Evolutionary conservation across 2,329 filamentous ascomycete species (phyloP).

Genomic region (Blastomyces gilchristii): DNA sequence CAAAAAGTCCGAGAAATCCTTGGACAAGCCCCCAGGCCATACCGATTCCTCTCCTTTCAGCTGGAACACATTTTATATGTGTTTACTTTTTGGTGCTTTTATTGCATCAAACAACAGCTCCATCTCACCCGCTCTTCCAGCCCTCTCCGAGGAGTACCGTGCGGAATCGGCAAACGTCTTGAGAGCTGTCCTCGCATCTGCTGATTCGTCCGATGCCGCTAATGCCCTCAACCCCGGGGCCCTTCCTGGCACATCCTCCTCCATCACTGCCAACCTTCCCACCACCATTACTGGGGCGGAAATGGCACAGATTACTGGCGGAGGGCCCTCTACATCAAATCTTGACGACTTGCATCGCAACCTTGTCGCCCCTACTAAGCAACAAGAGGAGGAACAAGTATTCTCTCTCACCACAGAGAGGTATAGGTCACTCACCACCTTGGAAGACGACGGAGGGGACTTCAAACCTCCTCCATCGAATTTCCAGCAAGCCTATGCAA

Average conservation of each 20-base stretch:
- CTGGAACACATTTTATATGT: constrained; percentile 71
- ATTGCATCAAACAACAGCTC: constrained; percentile 76
- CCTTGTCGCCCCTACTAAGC: constrained; percentile 64
- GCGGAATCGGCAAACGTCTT: constrained; percentile 40
- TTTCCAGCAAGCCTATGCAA: constrained; percentile 57
- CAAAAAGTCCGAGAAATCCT: constrained; percentile 28
- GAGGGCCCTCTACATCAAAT: constrained; percentile 23
- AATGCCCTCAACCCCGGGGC: constrained; percentile 40
- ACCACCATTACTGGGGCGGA: constrained; percentile 30
- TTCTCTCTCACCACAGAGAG: constrained; percentile 79
- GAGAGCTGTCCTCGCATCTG: constrained; percentile 37
- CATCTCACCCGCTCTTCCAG: constrained; percentile 47
- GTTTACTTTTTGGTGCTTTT: constrained; percentile 91
- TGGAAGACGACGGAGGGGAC: constrained; percentile 42
- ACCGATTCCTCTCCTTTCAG: constrained; percentile 59
- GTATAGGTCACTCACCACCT: constrained; percentile 73
- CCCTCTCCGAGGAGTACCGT: constrained; percentile 39
- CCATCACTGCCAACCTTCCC: constrained; percentile 21
- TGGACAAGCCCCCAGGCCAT: constrained; percentile 35
- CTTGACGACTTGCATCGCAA: constrained; percentile 58
- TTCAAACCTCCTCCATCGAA: constrained; percentile 33
- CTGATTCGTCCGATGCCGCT: constrained; percentile 34
- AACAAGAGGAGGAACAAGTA: constrained; percentile 78
- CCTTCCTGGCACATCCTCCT: constrained; percentile 18
- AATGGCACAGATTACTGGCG: constrained; percentile 31